These are phyloP conservation scores for Coemansia sp. DNA, from an alignment of 192 early-diverging fungal genomes.

Conservation along the genomic window DNA sequence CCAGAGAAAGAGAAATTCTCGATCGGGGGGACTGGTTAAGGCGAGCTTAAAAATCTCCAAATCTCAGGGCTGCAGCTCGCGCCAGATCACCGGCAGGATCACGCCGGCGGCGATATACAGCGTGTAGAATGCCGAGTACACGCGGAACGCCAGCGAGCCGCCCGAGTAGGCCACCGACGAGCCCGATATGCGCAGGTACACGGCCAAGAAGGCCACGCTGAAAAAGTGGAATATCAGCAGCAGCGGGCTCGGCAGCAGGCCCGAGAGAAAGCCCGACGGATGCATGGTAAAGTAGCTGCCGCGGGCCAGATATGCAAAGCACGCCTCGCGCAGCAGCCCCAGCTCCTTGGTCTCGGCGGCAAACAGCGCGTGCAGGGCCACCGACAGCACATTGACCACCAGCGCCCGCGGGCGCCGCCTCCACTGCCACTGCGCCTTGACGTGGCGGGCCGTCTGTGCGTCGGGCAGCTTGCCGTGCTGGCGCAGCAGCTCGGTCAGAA, in stretches of 20 bases:
- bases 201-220: slow-evolving; percentile 67
- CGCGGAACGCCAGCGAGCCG: slow-evolving; percentile 12
- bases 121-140: slow-evolving; percentile 46
- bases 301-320: slow-evolving; percentile 81
- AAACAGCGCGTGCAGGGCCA: slow-evolving; percentile 89
- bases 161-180: slow-evolving; percentile 17
- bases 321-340: slow-evolving; percentile 71
- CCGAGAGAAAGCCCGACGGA: slow-evolving; percentile 84
- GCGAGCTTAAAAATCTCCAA: too few relatives aligned
- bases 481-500: slow-evolving; percentile 56
- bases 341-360: slow-evolving; percentile 68
- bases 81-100: slow-evolving; percentile 51
- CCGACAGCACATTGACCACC: slow-evolving; percentile 85
- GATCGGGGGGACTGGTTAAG: too few relatives aligned
- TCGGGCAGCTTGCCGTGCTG: slow-evolving; percentile 36
- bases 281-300: slow-evolving; percentile 77
- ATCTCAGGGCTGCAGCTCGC: slow-evolving; percentile 36
- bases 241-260: slow-evolving; percentile 67
- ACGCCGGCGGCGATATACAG: slow-evolving; percentile 53
- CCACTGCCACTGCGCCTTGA: slow-evolving; percentile 71
- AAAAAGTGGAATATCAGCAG: slow-evolving; percentile 90
- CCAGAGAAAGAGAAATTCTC: too few relatives aligned
- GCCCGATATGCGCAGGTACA: slow-evolving; percentile 21
- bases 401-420: slow-evolving; percentile 63
- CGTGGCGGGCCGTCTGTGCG: slow-evolving; percentile 46